Evolutionary conservation across 2,329 filamentous ascomycete genomes (phyloP).

Genomic region (Scedosporium dehoogii): DNA sequence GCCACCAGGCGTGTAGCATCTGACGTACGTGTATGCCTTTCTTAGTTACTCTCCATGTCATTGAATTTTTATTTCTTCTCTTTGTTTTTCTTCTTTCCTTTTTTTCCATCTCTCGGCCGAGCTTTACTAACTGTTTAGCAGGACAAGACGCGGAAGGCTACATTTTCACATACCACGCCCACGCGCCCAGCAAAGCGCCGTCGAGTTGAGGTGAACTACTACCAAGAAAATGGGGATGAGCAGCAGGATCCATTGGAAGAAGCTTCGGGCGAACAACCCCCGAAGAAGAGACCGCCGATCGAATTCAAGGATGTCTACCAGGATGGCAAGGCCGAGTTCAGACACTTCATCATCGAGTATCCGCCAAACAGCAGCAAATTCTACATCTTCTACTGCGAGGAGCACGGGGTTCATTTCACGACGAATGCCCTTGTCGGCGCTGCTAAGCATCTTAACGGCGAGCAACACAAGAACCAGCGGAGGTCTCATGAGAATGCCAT

Average conservation of each 20-base stretch:
- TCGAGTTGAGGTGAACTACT: too few relatives aligned
- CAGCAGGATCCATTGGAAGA: not conserved
- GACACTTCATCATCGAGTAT: not conserved
- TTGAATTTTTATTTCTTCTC: too few relatives aligned
- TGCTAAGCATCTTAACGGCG: not conserved
- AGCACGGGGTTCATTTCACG: not conserved
- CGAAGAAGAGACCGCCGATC: not conserved
- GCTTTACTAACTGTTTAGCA: too few relatives aligned
- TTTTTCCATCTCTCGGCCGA: too few relatives aligned
- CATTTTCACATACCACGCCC: too few relatives aligned
- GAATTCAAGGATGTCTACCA: not conserved
- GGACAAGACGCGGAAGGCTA: too few relatives aligned
- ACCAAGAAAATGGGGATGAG: not conserved
- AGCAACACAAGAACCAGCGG: not conserved
- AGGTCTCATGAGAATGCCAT: not conserved
- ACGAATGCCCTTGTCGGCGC: not conserved
- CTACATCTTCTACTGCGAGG: not conserved
- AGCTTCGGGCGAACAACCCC: not conserved
- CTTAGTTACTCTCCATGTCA: too few relatives aligned
- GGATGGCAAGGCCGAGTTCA: not conserved
- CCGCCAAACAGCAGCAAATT: not conserved
- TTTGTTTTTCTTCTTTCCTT: too few relatives aligned
- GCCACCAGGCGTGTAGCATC: too few relatives aligned
- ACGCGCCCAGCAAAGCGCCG: too few relatives aligned
- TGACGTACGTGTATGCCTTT: too few relatives aligned